phyloP scores from a whole-genome alignment of 345 rosid species.

The Populus simonii region DNA sequence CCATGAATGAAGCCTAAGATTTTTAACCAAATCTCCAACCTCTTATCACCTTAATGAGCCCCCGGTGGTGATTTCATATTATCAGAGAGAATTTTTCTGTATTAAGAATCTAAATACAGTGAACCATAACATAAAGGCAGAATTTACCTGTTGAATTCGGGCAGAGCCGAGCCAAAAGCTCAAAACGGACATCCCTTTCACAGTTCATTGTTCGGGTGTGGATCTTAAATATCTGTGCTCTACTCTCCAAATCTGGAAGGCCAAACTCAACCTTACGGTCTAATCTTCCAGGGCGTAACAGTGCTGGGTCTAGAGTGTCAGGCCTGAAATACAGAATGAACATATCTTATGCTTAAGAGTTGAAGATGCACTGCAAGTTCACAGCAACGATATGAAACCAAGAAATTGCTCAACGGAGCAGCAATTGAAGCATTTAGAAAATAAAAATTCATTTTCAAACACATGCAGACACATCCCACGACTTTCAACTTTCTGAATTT shows the following conservation, averaged over 20 bases:
- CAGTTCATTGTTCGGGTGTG: conserved; percentile 94
- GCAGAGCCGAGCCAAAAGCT: conserved; percentile 89
- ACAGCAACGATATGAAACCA: neutral
- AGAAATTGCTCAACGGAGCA: neutral
- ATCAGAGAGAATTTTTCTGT: too few species aligned
- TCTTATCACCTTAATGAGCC: too few species aligned
- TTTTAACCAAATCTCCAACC: too few species aligned
- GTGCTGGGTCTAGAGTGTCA: conserved; percentile 89
- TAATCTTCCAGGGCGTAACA: conserved; percentile 88
- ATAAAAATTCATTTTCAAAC: too few species aligned
- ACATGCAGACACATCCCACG: neutral
- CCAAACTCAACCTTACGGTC: conserved; percentile 97
- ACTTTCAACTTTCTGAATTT: neutral
- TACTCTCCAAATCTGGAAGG: conserved; percentile 88
- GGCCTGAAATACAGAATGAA: conserved; percentile 44
- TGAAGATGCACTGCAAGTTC: neutral
- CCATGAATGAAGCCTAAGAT: too few species aligned
- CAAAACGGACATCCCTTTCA: conserved; percentile 84
- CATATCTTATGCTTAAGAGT: neutral
- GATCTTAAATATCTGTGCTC: conserved; percentile 90
- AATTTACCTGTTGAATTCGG: conserved; percentile 83
- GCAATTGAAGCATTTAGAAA: neutral
- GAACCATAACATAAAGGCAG: too few species aligned
- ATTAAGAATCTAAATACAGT: too few species aligned
- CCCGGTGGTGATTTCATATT: too few species aligned